phyloP scores from a whole-genome alignment of 106 monocot species.

The Dendrobium officinale region DNA sequence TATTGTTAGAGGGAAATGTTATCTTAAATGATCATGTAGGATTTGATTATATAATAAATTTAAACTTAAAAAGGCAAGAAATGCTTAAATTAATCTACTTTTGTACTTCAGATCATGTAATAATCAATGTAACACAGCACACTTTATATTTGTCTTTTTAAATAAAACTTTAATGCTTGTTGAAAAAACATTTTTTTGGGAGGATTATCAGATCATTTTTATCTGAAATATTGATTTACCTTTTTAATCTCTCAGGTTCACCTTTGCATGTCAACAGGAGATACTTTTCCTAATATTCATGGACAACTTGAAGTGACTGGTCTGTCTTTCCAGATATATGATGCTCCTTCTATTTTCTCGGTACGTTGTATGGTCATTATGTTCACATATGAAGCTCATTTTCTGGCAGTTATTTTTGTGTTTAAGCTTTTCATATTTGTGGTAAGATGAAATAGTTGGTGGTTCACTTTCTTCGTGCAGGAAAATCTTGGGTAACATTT shows the following conservation, averaged over 20 bases:
- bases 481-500: background rate
- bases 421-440: background rate
- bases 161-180: background rate
- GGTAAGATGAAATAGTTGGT: background rate
- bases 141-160: background rate
- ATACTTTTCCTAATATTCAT: slow-evolving; percentile 82
- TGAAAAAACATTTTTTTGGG: background rate
- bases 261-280: slow-evolving; percentile 90
- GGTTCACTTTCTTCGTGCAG: background rate
- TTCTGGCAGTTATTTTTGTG: background rate
- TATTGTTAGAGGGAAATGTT: background rate
- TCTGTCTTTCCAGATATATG: slow-evolving; percentile 67
- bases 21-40: background rate
- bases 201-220: background rate
- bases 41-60: background rate
- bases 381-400: background rate
- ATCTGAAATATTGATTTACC: slow-evolving; percentile 9
- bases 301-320: slow-evolving; percentile 91
- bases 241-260: slow-evolving; percentile 50
- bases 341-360: slow-evolving; percentile 84
- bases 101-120: background rate
- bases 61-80: background rate
- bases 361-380: slow-evolving; percentile 27
- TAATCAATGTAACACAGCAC: background rate
- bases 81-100: background rate